Conservation (phyloP, 441 rosid genomes). For the Jatropha podagrica region DNA sequence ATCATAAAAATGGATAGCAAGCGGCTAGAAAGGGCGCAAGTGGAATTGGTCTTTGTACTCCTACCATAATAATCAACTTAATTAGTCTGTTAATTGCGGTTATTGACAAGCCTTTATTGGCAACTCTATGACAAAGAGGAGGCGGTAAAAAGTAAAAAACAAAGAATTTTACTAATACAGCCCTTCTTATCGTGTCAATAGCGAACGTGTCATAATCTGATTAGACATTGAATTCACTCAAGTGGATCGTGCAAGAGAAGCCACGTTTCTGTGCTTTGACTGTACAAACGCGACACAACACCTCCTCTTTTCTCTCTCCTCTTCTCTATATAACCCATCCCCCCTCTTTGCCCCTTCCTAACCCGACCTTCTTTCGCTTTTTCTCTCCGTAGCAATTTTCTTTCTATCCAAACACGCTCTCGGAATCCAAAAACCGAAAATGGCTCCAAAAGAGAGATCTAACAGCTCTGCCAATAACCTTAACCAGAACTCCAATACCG, state of each 20-base stretch:
- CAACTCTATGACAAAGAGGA: not conserved
- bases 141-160: not conserved
- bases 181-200: too few relatives aligned
- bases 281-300: constrained; percentile 34
- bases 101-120: not conserved
- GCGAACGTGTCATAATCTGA: constrained; percentile 7
- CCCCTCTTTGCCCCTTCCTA: constrained; percentile 8
- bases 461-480: constrained; percentile 11
- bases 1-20: not conserved
- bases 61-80: not conserved
- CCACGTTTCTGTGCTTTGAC: constrained; percentile 47
- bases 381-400: not conserved
- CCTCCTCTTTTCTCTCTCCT: constrained; percentile 15
- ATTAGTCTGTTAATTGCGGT: not conserved
- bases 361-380: not conserved
- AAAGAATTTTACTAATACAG: too few relatives aligned
- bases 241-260: constrained; percentile 38
- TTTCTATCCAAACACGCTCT: not conserved
- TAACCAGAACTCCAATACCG: constrained; percentile 2
- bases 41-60: not conserved
- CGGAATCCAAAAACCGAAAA: not conserved
- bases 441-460: constrained; percentile 46
- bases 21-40: not conserved
- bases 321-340: constrained; percentile 32
- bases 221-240: constrained; percentile 3